Evolutionary conservation across 139 green algal species (phyloP).

Genomic region (Zygnema cylindricum): DNA sequence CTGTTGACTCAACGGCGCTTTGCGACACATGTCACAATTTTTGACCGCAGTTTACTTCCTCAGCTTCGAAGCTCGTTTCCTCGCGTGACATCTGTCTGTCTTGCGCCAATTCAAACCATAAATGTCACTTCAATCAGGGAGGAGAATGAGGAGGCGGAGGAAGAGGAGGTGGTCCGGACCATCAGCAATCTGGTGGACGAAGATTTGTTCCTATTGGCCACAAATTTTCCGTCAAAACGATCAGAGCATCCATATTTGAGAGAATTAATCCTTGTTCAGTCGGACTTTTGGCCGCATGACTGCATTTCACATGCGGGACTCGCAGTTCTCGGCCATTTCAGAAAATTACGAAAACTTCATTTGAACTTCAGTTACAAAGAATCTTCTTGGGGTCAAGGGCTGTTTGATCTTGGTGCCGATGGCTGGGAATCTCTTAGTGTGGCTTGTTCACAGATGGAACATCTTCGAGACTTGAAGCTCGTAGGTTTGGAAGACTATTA

Average conservation of each 20-base stretch:
- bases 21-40: not conserved
- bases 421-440: not conserved
- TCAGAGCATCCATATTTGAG: not conserved
- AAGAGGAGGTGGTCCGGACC: not conserved
- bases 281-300: not conserved
- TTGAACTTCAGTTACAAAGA: not conserved
- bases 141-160: not conserved
- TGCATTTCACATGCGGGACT: not conserved
- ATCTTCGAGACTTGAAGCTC: not conserved
- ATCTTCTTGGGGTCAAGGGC: not conserved
- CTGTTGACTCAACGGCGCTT: not conserved
- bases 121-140: not conserved
- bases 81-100: not conserved
- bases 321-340: not conserved
- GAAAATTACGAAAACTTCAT: not conserved
- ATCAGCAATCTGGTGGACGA: not conserved
- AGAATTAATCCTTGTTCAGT: not conserved
- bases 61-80: not conserved
- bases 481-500: not conserved
- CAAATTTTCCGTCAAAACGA: not conserved
- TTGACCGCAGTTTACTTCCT: not conserved
- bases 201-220: not conserved
- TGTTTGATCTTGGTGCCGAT: not conserved
- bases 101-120: not conserved
- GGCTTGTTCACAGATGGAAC: not conserved